Evolutionary conservation across 805 yeast genomes (phyloP), one percentile per base, ranked within the genome.

Genomic region (Scheffersomyces coipomensis): DNA sequence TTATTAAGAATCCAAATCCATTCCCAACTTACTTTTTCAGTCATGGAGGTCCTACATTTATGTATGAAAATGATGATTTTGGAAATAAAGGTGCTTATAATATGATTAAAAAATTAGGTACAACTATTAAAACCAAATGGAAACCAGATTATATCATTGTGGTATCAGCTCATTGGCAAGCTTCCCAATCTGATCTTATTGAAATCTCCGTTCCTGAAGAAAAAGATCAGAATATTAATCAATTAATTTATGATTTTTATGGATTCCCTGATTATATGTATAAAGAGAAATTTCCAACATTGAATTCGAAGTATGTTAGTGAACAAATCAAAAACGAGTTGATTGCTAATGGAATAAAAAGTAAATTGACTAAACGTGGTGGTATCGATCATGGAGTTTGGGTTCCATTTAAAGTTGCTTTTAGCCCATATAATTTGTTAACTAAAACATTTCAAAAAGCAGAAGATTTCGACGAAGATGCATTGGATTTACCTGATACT

Each of bases 1-100:
- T 37, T 30, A 38, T 36, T 30, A 38, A 42, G 6, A 56, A 55
- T 38, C 38, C 55, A 1, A 38, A 42, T 7, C 71, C 71, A 12
- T 60, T 59, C 15, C 91, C 93, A 5, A 75, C 80, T 1, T 83
- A 64, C 55, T 87, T 85, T 58, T 55, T 85, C 31, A 79, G 88
- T n/a, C 95, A 86, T 61, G 95, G 95, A 6, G 93, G 90, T 0
- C 95, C 95, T 6, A 79, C 85, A 1, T 84, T 86, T 56, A 76
- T 85, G 69, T 81, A 83, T 49, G 49, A 51, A 25, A 60, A 68
- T n/a, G 73, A 66, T 35, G 66, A 60, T 17, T 61, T 66, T 34
- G 79, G 79, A 15, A 77, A 83, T 26, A 71, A 76, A 40, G 87
- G 87, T 4, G 90, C 91, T 0, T 83, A 75, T 67, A 64, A 68